Percentiles rank a stretch among this genome's conserved stretches.
Conservation (phyloP, 2,329 filamentous ascomycete species). For the Colletotrichum incanum region DNA sequence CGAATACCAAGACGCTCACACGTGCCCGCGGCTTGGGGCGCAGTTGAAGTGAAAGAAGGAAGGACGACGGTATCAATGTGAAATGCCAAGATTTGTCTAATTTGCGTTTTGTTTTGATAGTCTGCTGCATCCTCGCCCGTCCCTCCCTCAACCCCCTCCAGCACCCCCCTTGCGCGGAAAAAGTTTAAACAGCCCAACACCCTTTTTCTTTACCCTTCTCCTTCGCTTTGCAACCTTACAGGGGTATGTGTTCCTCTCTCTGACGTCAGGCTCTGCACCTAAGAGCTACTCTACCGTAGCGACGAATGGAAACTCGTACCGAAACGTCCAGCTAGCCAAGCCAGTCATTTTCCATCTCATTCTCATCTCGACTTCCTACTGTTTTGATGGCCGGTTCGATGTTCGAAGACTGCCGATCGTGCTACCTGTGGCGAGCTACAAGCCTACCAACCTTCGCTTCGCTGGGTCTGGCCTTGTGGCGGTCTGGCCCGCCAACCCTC, state of each 20-base stretch:
- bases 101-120: constrained; percentile 17
- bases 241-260: neutral
- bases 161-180: neutral
- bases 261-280: constrained; percentile 6
- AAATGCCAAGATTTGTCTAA: constrained; percentile 20
- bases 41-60: neutral
- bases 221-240: neutral
- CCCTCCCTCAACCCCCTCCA: neutral
- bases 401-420: neutral
- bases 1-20: constrained; percentile 4
- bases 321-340: neutral
- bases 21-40: neutral
- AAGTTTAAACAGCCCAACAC: neutral
- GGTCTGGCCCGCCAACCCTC: constrained; percentile 5
- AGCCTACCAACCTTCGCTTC: neutral
- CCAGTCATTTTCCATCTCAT: neutral
- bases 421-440: neutral
- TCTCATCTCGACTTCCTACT: neutral
- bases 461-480: neutral
- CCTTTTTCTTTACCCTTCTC: neutral
- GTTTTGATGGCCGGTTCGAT: neutral
- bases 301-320: neutral
- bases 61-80: neutral
- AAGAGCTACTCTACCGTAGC: neutral
- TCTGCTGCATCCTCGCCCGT: neutral